Percentiles rank a stretch among this genome's conserved stretches.
Conservation (phyloP, 2,329 filamentous ascomycete species). For the Pseudogymnoascus sp. region DNA sequence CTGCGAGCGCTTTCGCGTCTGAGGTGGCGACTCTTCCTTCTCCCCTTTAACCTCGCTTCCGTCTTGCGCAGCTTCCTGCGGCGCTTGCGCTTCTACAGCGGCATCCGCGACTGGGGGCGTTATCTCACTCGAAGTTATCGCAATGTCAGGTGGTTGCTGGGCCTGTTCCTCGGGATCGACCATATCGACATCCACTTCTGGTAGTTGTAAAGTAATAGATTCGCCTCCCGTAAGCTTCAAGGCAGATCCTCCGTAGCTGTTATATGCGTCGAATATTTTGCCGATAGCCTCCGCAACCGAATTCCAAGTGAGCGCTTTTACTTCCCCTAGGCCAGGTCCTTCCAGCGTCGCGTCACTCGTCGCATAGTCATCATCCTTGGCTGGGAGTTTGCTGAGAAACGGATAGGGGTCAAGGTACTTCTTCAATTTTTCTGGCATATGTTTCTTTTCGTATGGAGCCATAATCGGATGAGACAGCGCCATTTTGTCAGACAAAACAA, state of each 20-base stretch:
- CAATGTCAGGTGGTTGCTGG: neutral
- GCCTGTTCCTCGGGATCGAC: neutral
- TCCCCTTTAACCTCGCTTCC: slow-evolving; percentile 1
- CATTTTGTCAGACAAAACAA: slow-evolving; percentile 47
- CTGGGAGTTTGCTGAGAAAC: slow-evolving; percentile 36
- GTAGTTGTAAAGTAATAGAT: slow-evolving; percentile 20
- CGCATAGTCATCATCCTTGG: neutral
- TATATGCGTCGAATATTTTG: slow-evolving; percentile 14
- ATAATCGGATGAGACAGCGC: slow-evolving; percentile 54
- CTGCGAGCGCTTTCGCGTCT: slow-evolving; percentile 53
- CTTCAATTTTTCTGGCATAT: slow-evolving; percentile 44
- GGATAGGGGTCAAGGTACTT: slow-evolving; percentile 54
- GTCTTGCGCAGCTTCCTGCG: neutral
- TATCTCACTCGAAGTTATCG: neutral
- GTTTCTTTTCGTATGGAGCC: slow-evolving; percentile 46
- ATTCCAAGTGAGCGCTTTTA: slow-evolving; percentile 21
- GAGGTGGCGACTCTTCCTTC: slow-evolving; percentile 8
- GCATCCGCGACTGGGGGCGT: neutral
- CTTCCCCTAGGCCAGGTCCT: slow-evolving; percentile 12
- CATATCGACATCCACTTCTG: slow-evolving; percentile 14
- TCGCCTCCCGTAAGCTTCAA: neutral
- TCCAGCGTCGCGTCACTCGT: neutral
- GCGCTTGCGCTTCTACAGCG: neutral
- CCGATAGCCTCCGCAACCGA: slow-evolving; percentile 24
- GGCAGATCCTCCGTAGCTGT: neutral